Base-by-base conservation (phyloP, 176 grass and related monocot species). In the Aegilops longissima region DNA sequence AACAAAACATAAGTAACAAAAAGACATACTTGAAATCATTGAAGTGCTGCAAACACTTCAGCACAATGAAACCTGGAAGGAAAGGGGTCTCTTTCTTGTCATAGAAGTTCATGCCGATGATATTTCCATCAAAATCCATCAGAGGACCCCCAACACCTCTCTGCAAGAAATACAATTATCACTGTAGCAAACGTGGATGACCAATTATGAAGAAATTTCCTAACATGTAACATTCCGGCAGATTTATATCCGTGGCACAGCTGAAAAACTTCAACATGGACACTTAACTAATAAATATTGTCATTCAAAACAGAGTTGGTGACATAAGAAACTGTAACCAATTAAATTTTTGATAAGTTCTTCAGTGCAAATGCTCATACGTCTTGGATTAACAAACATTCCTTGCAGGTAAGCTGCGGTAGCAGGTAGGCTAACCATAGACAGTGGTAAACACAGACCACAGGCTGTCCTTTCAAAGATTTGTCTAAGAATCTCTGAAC, bases 21-120 rank as follows among this genome's bases (percentile, higher is more conserved):
- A 56, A 77, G 10, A 54, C 61, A 20, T 69, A 85, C 62, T 30
- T 0, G 5, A 78, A 49, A 14, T 49, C 45, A 14, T 67, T 56
- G 9, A 78, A 85, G 31, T 78, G 83, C 31, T 85, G 83, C 45
- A 85, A 77, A 58, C 73, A 85, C 62, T 85, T 68, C 62, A 85
- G 69, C 31, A 85, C 73, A 68, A 85, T 78, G 62, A 78, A 77
- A 68, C 83, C 52, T 58, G 83, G 83, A 58, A 85, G 3, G 10
- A 78, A 85, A 85, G 82, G 83, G 49, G 83, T 85, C 56, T 68
- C 83, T 12, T 69, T 68, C 33, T 36, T 12, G 73, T 85, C 30
- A 56, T 85, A 78, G 24, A 56, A 85, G 6, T 67, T 68, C 63
- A 85, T 21, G 24, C 83, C 83, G 24, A 86, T 69, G 8, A 86